Evolutionary conservation across 441 rosid species (phyloP), one percentile per base, ranked within the genome.

Genomic region (Euphorbia schlechtendalii): DNA sequence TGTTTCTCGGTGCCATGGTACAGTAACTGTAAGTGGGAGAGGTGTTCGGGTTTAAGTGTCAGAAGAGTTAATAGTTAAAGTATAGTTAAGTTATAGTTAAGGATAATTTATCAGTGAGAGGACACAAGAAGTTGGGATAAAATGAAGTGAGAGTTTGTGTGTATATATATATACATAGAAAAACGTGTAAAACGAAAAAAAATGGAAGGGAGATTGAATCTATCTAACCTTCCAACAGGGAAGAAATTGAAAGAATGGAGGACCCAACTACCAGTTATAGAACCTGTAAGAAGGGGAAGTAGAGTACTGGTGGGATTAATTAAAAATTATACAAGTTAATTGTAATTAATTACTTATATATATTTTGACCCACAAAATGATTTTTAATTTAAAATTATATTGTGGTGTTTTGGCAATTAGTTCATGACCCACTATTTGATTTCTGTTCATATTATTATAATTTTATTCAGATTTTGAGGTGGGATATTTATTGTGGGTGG

Each of bases 1-100:
- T 74, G 30, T 73, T 64, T 66, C 45, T 64, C 43, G 82, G 77
- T 28, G 86, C 85, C 87, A 85, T 85, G 5, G 9, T n/a, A n/a
- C n/a, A n/a, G n/a, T n/a, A n/a, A n/a, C n/a, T n/a, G n/a, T n/a
- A n/a, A n/a, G n/a, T n/a, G n/a, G n/a, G n/a, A n/a, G n/a, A n/a
- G n/a, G n/a, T n/a, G n/a, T n/a, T n/a, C n/a, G n/a, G n/a, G n/a
- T n/a, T 38, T 38, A 8, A 1, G 41, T 38, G 41, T 38, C 41
- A 38, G 41, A 38, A 13, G 7, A 46, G 51, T 46, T 2, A 15
- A 20, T 46, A 14, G 7, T 10, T 38, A 3, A 41, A 15, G 13
- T 54, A 6, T 1, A n/a, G 43, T 32, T 32, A 32, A 32, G 3
- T 6, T 32, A 32, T 20, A 21, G 25, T 28, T n/a, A 59, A 0